phyloP scores from a whole-genome alignment of 2,329 filamentous ascomycete genomes.

The Blumeria hordei region DNA sequence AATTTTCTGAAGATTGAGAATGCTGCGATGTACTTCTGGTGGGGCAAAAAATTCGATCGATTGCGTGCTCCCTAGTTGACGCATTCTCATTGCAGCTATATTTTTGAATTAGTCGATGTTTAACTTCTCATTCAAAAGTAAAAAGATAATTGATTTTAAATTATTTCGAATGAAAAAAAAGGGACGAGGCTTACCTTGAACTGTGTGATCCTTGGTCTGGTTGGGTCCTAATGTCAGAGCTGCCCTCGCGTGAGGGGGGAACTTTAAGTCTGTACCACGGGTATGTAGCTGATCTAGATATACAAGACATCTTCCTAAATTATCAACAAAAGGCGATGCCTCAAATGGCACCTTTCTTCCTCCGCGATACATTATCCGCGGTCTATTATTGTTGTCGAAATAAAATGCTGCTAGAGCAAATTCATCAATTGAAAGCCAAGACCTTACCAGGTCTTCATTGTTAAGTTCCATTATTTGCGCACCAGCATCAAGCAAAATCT shows the following conservation, averaged over 20 bases:
- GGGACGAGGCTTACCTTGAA: slow-evolving; percentile 17
- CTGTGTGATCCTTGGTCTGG: slow-evolving; percentile 20
- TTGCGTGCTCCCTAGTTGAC: slow-evolving; percentile 24
- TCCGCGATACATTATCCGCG: slow-evolving; percentile 4
- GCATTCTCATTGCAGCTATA: slow-evolving; percentile 37
- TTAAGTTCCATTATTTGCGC: slow-evolving; percentile 37
- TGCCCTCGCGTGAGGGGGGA: slow-evolving; percentile 4
- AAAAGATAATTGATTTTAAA: too few species aligned
- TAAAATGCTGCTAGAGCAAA: slow-evolving; percentile 3
- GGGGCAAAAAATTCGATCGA: slow-evolving; percentile 11
- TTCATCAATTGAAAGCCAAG: slow-evolving; percentile 6
- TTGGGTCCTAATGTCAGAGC: slow-evolving; percentile 7
- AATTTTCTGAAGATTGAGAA: slow-evolving; percentile 22
- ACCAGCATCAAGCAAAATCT: slow-evolving; percentile 37
- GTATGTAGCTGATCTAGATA: slow-evolving; percentile 11
- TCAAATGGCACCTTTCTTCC: slow-evolving; percentile 5
- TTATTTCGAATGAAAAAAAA: background rate
- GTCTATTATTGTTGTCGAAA: slow-evolving; percentile 5
- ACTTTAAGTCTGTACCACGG: slow-evolving; percentile 9
- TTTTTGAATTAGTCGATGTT: slow-evolving; percentile 1
- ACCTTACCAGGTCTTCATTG: slow-evolving; percentile 14
- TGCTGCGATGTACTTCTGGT: slow-evolving; percentile 20
- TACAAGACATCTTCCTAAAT: slow-evolving; percentile 6
- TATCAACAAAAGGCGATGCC: slow-evolving; percentile 7
- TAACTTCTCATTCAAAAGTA: background rate